Evolutionary conservation across 169 alveolate genomes (phyloP), one percentile per base, ranked within the genome.

Genomic region (Plasmodium malariae): DNA sequence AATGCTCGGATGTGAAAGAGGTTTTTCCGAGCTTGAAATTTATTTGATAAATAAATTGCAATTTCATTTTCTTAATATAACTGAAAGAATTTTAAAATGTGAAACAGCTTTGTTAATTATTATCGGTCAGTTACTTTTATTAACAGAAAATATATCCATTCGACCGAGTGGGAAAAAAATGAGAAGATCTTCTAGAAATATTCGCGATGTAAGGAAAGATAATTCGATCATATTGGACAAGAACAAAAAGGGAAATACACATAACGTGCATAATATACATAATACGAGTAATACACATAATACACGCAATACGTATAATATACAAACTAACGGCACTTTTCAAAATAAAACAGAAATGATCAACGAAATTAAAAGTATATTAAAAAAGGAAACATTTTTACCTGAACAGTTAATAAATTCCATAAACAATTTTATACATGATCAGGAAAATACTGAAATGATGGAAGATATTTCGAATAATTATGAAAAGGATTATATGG

Each of bases 1-100:
- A 37, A 83, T 83, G 91, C 49, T 83, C 12, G 91, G 91, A 3
- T 83, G 91, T 83, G 91, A 83, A 60, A 67, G 91, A 45, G 91
- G 91, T 0, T 83, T 83, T 68, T 83, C 91, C 2, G 91, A 83
- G 4, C 65, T 83, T 37, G 91, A 83, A 83, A 67, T 83, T 54
- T 83, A 68, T 83, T 83, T 83, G 30, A 21, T 83, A 48, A 67
- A 55, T 48, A 83, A 68, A 69, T 51, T 83, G 37, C 21, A 68
- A 11, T 83, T 83, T 55, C 69, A 59, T 59, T 83, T 83, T 55
- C 34, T 83, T n/a, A 28, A 83, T 83, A 54, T 83, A 72, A 54
- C 91, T 9, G 85, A 69, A 40, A 40, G 91, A 71, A 83, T 83
- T 36, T 68, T 83, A 71, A 83, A 83, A 57, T 83, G 91, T 48